Conservation (phyloP, 139 green algal species). For the Pleodorina starrii region DNA sequence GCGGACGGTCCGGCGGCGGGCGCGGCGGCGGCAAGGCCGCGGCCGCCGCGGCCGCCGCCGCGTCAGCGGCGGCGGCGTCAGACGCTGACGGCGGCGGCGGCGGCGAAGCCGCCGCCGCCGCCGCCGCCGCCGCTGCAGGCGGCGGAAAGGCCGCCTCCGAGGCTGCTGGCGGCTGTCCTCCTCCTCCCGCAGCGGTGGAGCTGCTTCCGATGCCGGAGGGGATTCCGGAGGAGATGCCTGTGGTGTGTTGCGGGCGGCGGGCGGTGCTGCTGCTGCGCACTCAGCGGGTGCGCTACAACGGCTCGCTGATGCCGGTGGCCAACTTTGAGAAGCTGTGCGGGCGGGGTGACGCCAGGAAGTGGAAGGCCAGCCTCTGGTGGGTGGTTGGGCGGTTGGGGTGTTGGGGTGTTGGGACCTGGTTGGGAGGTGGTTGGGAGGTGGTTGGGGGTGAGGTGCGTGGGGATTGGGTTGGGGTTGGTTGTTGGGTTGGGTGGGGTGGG, state of each 20-base stretch:
- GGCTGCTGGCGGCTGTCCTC: background rate
- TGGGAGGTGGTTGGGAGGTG: too few relatives aligned
- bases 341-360: conserved; percentile 91
- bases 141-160: background rate
- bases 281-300: conserved; percentile 76
- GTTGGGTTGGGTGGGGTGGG: too few relatives aligned
- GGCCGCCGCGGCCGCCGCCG: background rate
- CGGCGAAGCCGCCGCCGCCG: background rate
- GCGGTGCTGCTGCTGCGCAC: conserved; percentile 72
- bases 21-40: background rate
- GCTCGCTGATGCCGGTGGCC: conserved; percentile 70
- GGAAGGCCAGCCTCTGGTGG: conserved; percentile 85
- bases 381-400: too few relatives aligned
- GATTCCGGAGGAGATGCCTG: conserved; percentile 68
- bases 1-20: conserved; percentile 7
- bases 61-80: background rate
- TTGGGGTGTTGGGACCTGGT: too few relatives aligned
- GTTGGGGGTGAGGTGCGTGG: too few relatives aligned
- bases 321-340: conserved; percentile 86
- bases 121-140: background rate
- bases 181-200: conserved; percentile 45
- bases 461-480: too few relatives aligned
- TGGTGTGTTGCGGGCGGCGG: conserved; percentile 75
- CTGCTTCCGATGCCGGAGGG: conserved; percentile 78
- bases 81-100: too few relatives aligned